phyloP scores from a whole-genome alignment of 129 eudicot genomes.

The Lonicera japonica region DNA sequence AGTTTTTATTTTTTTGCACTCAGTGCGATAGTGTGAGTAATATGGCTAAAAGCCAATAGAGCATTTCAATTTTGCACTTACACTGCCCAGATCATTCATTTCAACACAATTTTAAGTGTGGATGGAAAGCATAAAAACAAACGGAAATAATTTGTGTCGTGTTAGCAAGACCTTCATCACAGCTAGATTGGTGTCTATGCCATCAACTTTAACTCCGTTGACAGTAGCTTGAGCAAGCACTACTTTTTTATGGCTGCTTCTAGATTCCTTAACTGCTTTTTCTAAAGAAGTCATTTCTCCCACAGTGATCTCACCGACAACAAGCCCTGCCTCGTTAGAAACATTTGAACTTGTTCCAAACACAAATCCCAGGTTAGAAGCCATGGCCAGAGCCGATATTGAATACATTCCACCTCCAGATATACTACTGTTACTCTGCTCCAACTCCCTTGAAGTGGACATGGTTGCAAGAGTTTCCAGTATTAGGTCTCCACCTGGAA shows the following conservation, averaged over 20 bases:
- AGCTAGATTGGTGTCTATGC: slow-evolving; percentile 86
- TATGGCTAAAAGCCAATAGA: no score
- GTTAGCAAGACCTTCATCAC: slow-evolving; percentile 63
- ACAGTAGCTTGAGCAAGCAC: slow-evolving; percentile 85
- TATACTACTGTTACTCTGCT: slow-evolving; percentile 22
- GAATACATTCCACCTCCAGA: slow-evolving; percentile 49
- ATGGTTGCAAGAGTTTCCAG: slow-evolving; percentile 63
- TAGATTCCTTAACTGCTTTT: slow-evolving; percentile 72
- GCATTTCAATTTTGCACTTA: no score
- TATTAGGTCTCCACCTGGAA: slow-evolving; percentile 87
- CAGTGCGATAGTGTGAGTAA: no score
- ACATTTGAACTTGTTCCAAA: slow-evolving; percentile 44
- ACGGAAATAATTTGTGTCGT: background rate
- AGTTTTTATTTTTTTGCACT: no score
- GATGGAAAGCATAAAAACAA: no score
- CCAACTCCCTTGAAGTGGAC: slow-evolving; percentile 44
- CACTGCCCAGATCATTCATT: no score
- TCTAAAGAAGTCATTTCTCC: slow-evolving; percentile 80
- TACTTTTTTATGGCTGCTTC: slow-evolving; percentile 70
- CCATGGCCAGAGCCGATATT: slow-evolving; percentile 61
- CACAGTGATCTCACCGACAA: slow-evolving; percentile 77
- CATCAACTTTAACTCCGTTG: slow-evolving; percentile 95
- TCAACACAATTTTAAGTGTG: no score
- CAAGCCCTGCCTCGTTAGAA: slow-evolving; percentile 27
- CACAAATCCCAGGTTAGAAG: slow-evolving; percentile 56